Evolutionary conservation across 108 stramenopile species (phyloP).

Genomic region (Pseudonitzschia pungens): DNA sequence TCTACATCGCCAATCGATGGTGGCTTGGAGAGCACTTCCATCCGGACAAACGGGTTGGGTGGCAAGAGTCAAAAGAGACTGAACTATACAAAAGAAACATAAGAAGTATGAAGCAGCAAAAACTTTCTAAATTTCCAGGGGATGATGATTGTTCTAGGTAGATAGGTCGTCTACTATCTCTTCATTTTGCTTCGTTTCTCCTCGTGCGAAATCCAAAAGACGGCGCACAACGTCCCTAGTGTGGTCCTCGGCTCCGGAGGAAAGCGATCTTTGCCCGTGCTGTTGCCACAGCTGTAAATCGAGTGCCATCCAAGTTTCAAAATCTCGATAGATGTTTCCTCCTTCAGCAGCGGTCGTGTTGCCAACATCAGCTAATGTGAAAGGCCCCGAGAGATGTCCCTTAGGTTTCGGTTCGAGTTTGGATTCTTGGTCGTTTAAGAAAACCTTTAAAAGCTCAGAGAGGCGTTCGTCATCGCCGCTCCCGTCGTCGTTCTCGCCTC

Average conservation of each 20-base stretch:
- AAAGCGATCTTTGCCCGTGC: background rate
- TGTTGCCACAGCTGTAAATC: background rate
- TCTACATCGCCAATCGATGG: slow-evolving; percentile 1
- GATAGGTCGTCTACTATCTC: background rate
- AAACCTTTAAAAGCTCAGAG: too few species aligned
- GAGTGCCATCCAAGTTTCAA: slow-evolving; percentile 8
- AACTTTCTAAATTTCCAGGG: too few species aligned
- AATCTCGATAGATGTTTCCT: background rate
- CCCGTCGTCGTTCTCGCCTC: background rate
- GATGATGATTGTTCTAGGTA: too few species aligned
- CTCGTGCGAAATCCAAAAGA: slow-evolving; percentile 3
- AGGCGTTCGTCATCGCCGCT: background rate
- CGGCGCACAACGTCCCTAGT: background rate
- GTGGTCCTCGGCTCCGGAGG: background rate
- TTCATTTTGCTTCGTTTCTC: too few species aligned
- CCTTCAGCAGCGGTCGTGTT: too few species aligned
- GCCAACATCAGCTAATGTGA: too few species aligned
- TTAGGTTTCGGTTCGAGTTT: too few species aligned
- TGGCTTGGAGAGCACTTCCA: background rate
- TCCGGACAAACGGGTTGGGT: background rate
- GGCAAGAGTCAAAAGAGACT: too few species aligned
- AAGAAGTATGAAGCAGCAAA: too few species aligned
- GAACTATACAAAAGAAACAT: too few species aligned
- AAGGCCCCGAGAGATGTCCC: background rate
- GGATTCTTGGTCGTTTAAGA: too few species aligned